A percentile compares a stretch with the other conserved stretches of the same genome.
Conservation (phyloP, 768 basidiomycete species). For the Termitomyces sp. region DNA sequence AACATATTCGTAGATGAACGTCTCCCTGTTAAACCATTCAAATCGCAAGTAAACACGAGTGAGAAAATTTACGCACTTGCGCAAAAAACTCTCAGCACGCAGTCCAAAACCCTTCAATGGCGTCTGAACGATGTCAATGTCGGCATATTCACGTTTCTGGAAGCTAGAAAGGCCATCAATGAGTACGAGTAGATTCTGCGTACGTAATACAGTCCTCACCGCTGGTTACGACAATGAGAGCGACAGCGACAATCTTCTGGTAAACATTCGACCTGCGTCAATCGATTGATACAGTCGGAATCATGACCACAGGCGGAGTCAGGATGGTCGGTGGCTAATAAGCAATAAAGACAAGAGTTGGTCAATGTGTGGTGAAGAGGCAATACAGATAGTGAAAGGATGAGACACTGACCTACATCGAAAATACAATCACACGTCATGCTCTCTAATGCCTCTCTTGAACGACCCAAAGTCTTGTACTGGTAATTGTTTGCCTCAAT, state of each 20-base stretch:
- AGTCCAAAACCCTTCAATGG: constrained; percentile 96
- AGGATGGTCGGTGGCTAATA: constrained; percentile 51
- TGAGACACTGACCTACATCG: constrained; percentile 63
- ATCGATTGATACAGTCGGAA: constrained; percentile 94
- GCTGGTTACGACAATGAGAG: constrained; percentile 83
- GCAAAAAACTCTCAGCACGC: constrained; percentile 63
- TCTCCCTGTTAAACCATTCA: constrained; percentile 48
- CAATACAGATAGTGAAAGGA: constrained; percentile 2
- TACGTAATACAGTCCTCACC: constrained; percentile 43
- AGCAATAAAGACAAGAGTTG: background rate
- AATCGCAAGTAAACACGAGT: background rate
- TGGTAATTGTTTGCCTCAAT: constrained; percentile 82
- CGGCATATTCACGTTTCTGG: constrained; percentile 77
- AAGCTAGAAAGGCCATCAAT: constrained; percentile 49
- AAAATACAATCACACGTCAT: constrained; percentile 94
- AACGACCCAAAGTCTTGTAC: constrained; percentile 79
- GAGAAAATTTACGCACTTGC: constrained; percentile 42
- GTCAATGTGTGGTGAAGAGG: constrained; percentile 4
- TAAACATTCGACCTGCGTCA: constrained; percentile 97
- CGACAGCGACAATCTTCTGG: constrained; percentile 83
- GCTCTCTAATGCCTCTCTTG: constrained; percentile 84
- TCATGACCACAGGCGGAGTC: constrained; percentile 75
- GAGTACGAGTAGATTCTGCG: constrained; percentile 3
- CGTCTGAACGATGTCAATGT: constrained; percentile 86
- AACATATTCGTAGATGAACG: constrained; percentile 96